Evolutionary conservation across 139 green algal species (phyloP), one percentile per base, ranked within the genome.

Genomic region (Chlorella sp.): DNA sequence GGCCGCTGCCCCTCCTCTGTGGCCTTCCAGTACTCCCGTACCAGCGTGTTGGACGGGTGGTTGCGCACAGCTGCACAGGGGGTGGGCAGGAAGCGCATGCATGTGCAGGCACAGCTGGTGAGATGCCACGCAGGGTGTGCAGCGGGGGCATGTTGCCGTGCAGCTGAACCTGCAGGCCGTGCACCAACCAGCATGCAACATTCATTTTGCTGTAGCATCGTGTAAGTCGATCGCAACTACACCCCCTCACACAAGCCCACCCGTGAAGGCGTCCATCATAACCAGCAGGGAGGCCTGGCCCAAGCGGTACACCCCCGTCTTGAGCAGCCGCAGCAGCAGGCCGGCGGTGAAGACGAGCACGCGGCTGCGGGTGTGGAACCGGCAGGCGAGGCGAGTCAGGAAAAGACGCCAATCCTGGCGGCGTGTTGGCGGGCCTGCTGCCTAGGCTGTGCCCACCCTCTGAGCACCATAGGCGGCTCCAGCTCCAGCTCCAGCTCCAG

Each of bases 311-410:
- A 70, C 67, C 51, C 86, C 86, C 19, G 85, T 64, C 80, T 89
- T 89, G 41, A 84, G 65, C 60, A 87, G 86, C 32, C 86, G 83
- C 81, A 89, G 83, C 70, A 89, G 80, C 70, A 89, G 73, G 1
- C 86, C 86, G 19, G 86, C 86, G 19, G 86, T 89, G 60, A 89
- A 87, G 3, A 89, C 86, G 28, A 89, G 70, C 28, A 89, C 81
- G 38, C 73, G 64, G 82, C 73, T 85, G 51, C 65, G 30, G 28
- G 46, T 26, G 36, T 16, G 41, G 9, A 11, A 40, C 69, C 48
- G 38, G 22, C 24, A n/a, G n/a, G n/a, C 22, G 5, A 26, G 3
- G 64, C 34, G 24, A 44, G 13, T 19, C 4, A 17, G 20, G 24
- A 36, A 26, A 36, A 17, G 11, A 1, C 32, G 1, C 4, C 11